Base-by-base conservation (phyloP, 306 rosid genomes). In the Glycine tomentella region DNA sequence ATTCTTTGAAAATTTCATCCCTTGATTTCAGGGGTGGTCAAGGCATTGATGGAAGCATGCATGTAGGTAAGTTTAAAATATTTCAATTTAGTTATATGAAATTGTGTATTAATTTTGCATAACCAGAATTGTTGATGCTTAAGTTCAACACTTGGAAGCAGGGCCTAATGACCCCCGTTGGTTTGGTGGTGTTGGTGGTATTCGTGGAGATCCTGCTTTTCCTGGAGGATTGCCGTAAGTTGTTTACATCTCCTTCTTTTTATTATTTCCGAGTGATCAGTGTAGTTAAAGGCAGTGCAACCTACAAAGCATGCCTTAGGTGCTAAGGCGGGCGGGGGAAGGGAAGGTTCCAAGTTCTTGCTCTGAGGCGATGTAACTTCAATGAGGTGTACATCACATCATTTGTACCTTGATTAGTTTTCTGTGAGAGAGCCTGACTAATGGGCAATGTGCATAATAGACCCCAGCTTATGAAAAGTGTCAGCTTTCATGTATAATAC, bases 101-200 rank as follows among this genome's bases (percentile, higher is more conserved):
- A 17, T 20, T 13, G 12, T 36, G 8, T 3, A 15, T 8, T 42
- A 25, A 77, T 46, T 65, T 75, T 69, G 34, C 48, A 7, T 14
- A 53, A 61, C 20, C 70, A 80, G 11, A 33, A 63, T 69, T 38
- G 15, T 40, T 59, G 50, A 59, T 73, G 45, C 78, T 25, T 82
- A 55, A 72, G 33, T 82, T 71, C 51, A 9, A 76, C 34, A n/a
- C 71, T 25, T 59, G 74, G 13, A 63, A 36, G 45, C 83, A 91
- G 98, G 97, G 76, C 97, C 98, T 49, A 75, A 86, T 82, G 97
- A 94, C 38, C 93, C 90, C 50, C 82, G 91, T 45, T 94, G 91
- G 91, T 82, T 88, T 81, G 87, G 91, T 38, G 42, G 42, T 38
- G 42, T 34, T 34, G 38, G 20, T 25, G 31, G 93, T 34, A 34